Base-by-base conservation (phyloP, 2,329 filamentous ascomycete genomes). In the Chrysoporthe cubensis region DNA sequence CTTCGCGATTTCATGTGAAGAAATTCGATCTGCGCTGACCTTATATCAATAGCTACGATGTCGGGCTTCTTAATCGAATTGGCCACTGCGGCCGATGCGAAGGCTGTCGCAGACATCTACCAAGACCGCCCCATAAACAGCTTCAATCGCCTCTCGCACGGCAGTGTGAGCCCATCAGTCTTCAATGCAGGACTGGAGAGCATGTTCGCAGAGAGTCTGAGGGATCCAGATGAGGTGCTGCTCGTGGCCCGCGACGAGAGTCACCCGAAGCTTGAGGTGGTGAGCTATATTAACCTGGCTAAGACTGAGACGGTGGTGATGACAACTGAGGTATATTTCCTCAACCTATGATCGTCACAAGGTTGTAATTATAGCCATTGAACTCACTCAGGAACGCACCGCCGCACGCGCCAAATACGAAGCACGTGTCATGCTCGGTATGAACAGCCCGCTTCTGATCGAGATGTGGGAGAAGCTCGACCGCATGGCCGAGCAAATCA, bases 381-480 rank as follows among this genome's bases (percentile, higher is more conserved):
- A 54, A 54, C 32, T 1, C 26, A 14, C 32, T 4, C 16, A 66
- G 65, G 43, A 66, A 13, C 57, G 37, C 58, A 46, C 16, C 37
- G 26, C 61, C 1, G 40, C 58, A 34, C 58, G 26, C 32, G 42
- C 37, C 18, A 64, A 57, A 2, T 67, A 65, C 40, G 46, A 62
- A 18, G 46, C 56, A 16, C 46, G 48, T 21, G 56, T 65, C 48
- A 67, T 67, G 62, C 62, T 56, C 13, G 66, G 66, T 13, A 34
- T 67, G 46, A 62, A 67, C 42, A 62, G 62, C 1, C 46, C 62
- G 21, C n/a, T 67, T 4, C 62, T 67, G 43, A 11, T 65, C 32
- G 62, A 67, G 40, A 62, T 65, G 62, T 67, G 66, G 66, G 66
- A 67, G 48, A 61, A 57, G 11, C 62, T 67, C 5, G 66, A 65